Conservation (phyloP, 1,139 yeast genomes). For the Debaryomyces psychrophilus region DNA sequence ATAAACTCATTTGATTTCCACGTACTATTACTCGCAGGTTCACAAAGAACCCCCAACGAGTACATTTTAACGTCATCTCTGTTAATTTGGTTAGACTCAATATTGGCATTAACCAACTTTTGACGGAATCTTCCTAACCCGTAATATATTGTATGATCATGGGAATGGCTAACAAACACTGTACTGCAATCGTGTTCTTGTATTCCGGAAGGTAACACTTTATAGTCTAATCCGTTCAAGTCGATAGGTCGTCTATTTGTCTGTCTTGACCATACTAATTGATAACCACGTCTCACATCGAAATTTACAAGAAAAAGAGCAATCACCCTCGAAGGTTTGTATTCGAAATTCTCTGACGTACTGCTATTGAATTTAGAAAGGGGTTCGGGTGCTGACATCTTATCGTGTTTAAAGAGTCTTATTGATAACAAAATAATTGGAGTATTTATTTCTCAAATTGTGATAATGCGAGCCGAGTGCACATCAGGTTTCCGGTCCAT, state of each 20-base stretch:
- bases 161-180: slow-evolving; percentile 36
- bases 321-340: slow-evolving; percentile 35
- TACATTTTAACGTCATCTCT: slow-evolving; percentile 64
- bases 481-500: not conserved
- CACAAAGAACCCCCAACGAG: slow-evolving; percentile 65
- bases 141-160: slow-evolving; percentile 33
- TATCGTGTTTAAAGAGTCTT: not conserved
- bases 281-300: slow-evolving; percentile 65
- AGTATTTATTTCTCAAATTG: slow-evolving; percentile 3
- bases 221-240: slow-evolving; percentile 61
- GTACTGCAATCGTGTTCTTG: slow-evolving; percentile 61
- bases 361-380: slow-evolving; percentile 6
- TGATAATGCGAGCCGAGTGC: slow-evolving; percentile 1
- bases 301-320: slow-evolving; percentile 65
- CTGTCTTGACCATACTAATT: slow-evolving; percentile 55
- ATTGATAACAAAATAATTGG: not conserved
- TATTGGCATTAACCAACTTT: slow-evolving; percentile 21
- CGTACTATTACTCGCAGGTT: slow-evolving; percentile 29
- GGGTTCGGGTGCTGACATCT: slow-evolving; percentile 3
- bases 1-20: slow-evolving; percentile 62
- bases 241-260: slow-evolving; percentile 20
- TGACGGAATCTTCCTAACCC: slow-evolving; percentile 44
- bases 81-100: slow-evolving; percentile 27
- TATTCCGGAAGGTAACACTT: slow-evolving; percentile 82
- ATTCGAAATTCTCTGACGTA: slow-evolving; percentile 10